Percentiles rank a stretch among this genome's conserved stretches.
phyloP scores from a whole-genome alignment of 2,329 filamentous ascomycete genomes.

The Fusarium euwallaceae region DNA sequence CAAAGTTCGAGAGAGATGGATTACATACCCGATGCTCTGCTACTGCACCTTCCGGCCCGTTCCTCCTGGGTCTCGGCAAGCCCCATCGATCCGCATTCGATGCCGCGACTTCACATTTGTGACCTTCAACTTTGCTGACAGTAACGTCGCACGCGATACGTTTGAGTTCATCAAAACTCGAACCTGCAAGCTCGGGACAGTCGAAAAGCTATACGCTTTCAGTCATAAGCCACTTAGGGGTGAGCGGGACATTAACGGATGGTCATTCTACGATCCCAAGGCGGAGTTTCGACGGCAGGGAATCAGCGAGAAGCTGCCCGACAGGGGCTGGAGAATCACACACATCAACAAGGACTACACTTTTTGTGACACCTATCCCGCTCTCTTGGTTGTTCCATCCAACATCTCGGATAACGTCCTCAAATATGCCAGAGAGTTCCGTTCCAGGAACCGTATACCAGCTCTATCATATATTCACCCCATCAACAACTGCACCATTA shows the following conservation, averaged over 20 bases:
- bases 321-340: slow-evolving; percentile 89
- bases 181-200: slow-evolving; percentile 83
- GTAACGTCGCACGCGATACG: slow-evolving; percentile 81
- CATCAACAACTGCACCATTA: slow-evolving; percentile 96
- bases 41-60: slow-evolving; percentile 83
- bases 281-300: slow-evolving; percentile 91
- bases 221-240: slow-evolving; percentile 80
- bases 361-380: slow-evolving; percentile 94
- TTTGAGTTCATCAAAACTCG: slow-evolving; percentile 87
- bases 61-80: slow-evolving; percentile 75
- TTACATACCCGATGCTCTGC: slow-evolving; percentile 92
- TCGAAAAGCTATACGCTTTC: slow-evolving; percentile 94
- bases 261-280: slow-evolving; percentile 86
- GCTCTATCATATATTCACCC: slow-evolving; percentile 95
- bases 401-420: slow-evolving; percentile 97
- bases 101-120: slow-evolving; percentile 96
- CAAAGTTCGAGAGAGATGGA: slow-evolving; percentile 80
- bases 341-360: slow-evolving; percentile 89
- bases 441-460: slow-evolving; percentile 90
- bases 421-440: slow-evolving; percentile 91
- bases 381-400: slow-evolving; percentile 84
- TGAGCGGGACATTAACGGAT: slow-evolving; percentile 83
- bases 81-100: slow-evolving; percentile 86
- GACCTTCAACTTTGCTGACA: slow-evolving; percentile 86
- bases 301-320: slow-evolving; percentile 82